Evolutionary conservation across 129 eudicot genomes (phyloP).

Genomic region (Deinandra increscens): DNA sequence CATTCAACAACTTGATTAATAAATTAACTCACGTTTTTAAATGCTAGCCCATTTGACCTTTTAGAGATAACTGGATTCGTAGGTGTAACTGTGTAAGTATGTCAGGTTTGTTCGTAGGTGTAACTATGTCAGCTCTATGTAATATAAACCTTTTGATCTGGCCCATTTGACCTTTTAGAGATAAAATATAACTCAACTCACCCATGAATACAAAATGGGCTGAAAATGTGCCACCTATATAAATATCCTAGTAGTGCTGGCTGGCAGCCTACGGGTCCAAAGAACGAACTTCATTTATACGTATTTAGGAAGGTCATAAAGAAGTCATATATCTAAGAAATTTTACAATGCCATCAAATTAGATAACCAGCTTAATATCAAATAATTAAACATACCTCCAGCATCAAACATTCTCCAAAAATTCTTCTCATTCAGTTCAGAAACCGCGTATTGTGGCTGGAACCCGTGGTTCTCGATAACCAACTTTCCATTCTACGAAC

Average conservation of each 20-base stretch:
- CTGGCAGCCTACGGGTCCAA: slow-evolving; percentile 9
- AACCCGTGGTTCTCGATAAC: slow-evolving; percentile 89
- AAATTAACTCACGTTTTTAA: too few relatives aligned
- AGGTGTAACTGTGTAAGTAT: too few relatives aligned
- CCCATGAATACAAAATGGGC: background rate
- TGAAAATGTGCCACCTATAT: background rate
- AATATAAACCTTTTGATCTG: background rate
- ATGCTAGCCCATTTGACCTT: too few relatives aligned
- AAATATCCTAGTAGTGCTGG: background rate
- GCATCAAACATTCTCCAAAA: slow-evolving; percentile 97
- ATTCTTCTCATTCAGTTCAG: slow-evolving; percentile 77
- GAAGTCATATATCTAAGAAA: slow-evolving; percentile 1
- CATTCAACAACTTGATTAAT: too few relatives aligned
- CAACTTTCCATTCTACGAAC: slow-evolving; percentile 67
- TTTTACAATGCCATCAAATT: background rate
- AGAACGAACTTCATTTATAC: background rate
- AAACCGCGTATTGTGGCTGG: slow-evolving; percentile 88
- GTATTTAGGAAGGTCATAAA: background rate
- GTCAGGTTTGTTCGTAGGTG: too few relatives aligned
- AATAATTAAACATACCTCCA: background rate
- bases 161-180: background rate
- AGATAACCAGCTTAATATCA: background rate
- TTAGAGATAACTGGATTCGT: too few relatives aligned
- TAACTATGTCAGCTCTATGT: too few relatives aligned
- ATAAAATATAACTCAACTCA: background rate